phyloP scores from a whole-genome alignment of 148 eudicot genomes.

The Cornus florida region DNA sequence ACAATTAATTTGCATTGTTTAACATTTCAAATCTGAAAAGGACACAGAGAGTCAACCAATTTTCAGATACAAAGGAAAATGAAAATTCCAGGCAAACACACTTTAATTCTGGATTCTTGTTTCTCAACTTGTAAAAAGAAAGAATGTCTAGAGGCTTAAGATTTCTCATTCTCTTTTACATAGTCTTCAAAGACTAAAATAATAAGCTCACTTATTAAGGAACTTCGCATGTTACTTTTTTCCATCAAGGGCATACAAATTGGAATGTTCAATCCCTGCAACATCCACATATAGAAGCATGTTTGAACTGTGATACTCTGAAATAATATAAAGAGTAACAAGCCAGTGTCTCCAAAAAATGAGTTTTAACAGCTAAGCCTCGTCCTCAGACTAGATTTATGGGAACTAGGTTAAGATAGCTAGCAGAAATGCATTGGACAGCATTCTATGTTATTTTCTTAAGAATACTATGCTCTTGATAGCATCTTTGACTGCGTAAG shows the following conservation, averaged over 20 bases:
- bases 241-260: conserved; percentile 49
- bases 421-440: background rate
- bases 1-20: background rate
- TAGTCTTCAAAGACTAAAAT: conserved; percentile 32
- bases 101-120: too few relatives aligned
- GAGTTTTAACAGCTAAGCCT: background rate
- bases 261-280: conserved; percentile 57
- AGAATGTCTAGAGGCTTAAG: background rate
- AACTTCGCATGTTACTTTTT: conserved; percentile 51
- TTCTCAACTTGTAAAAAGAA: too few relatives aligned
- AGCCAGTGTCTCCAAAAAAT: background rate
- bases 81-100: background rate
- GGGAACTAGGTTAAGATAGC: background rate
- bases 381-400: background rate
- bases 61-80: background rate
- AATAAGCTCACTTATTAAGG: conserved; percentile 56
- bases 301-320: conserved; percentile 38
- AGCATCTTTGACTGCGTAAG: too few relatives aligned
- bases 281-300: conserved; percentile 54
- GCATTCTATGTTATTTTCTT: background rate
- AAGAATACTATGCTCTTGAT: background rate
- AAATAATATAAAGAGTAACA: conserved; percentile 17
- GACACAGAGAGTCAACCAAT: background rate
- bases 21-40: background rate
- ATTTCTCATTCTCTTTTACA: background rate